These are phyloP conservation scores for Annulohypoxylon bovei DNA, from an alignment of 495 filamentous ascomycete genomes.

Conservation along the genomic window DNA sequence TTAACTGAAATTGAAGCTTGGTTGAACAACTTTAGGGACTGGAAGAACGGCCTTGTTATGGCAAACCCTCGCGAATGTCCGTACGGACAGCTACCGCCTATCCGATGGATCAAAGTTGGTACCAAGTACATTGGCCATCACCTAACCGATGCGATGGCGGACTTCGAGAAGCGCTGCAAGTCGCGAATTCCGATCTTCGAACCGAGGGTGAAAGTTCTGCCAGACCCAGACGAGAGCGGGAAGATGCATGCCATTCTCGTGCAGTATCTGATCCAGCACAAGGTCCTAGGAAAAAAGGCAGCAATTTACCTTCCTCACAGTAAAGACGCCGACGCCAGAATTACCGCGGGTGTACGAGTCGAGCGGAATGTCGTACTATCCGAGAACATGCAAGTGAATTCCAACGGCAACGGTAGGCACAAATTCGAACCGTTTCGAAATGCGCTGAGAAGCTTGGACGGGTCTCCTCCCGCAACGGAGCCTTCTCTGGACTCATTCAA, in stretches of 20 bases:
- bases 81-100: constrained; percentile 9
- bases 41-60: not conserved
- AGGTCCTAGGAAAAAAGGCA: constrained; percentile 7
- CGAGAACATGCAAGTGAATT: constrained; percentile 17
- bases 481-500: not conserved
- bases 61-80: not conserved
- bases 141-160: constrained; percentile 14
- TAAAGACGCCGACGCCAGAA: not conserved
- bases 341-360: constrained; percentile 4
- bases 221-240: too few relatives aligned
- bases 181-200: constrained; percentile 3
- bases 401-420: not conserved
- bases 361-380: constrained; percentile 10
- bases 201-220: constrained; percentile 5
- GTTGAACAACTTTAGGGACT: not conserved
- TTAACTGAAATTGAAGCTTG: not conserved
- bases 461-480: not conserved
- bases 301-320: constrained; percentile 7
- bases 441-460: not conserved
- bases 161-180: constrained; percentile 11
- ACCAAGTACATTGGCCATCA: constrained; percentile 10
- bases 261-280: constrained; percentile 20
- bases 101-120: constrained; percentile 11
- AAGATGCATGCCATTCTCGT: not conserved
- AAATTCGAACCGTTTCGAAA: constrained; percentile 26